Conservation (phyloP, 148 eudicot species). For the Limonium bicolor region DNA sequence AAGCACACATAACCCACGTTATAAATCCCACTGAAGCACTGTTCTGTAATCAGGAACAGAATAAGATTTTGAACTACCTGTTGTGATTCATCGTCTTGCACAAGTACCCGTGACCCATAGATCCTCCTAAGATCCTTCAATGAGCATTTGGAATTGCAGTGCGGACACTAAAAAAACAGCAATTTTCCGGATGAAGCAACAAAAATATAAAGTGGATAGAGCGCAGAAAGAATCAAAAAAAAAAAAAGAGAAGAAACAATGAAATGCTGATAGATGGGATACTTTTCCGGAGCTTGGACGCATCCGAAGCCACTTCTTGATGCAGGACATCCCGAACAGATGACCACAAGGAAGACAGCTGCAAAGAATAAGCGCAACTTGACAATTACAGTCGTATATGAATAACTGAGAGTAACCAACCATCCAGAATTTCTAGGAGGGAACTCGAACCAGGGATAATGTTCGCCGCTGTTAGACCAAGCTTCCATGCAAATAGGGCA, state of each 20-base stretch:
- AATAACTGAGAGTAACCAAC: too few relatives aligned
- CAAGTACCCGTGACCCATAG: slow-evolving; percentile 65
- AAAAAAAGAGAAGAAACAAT: background rate
- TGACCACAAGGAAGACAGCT: slow-evolving; percentile 94
- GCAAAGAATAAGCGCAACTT: background rate
- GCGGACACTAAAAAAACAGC: slow-evolving; percentile 53
- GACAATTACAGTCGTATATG: too few relatives aligned
- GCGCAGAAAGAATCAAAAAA: background rate
- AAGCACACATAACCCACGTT: too few relatives aligned
- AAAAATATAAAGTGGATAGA: slow-evolving; percentile 1
- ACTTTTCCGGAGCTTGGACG: slow-evolving; percentile 57
- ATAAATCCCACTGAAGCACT: too few relatives aligned
- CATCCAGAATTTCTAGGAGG: background rate
- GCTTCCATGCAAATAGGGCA: slow-evolving; percentile 82
- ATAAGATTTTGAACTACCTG: slow-evolving; percentile 29
- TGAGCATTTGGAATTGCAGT: slow-evolving; percentile 64
- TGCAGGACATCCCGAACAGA: slow-evolving; percentile 69
- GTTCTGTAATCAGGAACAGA: too few relatives aligned
- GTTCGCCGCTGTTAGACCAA: slow-evolving; percentile 62
- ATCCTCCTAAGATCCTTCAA: slow-evolving; percentile 70
- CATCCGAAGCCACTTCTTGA: slow-evolving; percentile 67
- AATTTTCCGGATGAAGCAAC: background rate
- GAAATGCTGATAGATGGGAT: background rate
- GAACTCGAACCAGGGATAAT: slow-evolving; percentile 17
- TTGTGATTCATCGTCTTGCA: slow-evolving; percentile 48